Conservation (phyloP, 148 eudicot species). For the Vaccinium myrtillus region DNA sequence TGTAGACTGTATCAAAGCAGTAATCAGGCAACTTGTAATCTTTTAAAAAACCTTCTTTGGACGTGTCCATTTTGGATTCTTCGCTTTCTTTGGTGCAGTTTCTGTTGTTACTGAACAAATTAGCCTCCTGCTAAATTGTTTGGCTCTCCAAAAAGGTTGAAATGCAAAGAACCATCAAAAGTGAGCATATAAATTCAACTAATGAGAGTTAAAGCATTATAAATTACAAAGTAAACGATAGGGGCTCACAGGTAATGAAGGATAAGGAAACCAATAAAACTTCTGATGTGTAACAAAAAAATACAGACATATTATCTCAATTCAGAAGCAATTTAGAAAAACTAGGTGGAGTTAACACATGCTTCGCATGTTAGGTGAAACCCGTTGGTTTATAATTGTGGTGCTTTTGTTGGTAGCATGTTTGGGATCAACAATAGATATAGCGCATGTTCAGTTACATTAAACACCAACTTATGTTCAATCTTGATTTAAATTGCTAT, state of each 20-base stretch:
- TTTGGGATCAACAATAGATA: no score
- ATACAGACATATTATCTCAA: constrained; percentile 12
- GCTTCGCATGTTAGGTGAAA: no score
- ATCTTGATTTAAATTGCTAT: no score
- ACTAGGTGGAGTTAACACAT: no score
- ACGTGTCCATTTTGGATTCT: constrained; percentile 72
- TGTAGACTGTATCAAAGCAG: constrained; percentile 71
- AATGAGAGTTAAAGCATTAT: neutral
- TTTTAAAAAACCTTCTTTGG: constrained; percentile 85
- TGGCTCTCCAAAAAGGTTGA: constrained; percentile 38
- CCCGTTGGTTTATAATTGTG: no score
- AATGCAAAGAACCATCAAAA: constrained; percentile 9
- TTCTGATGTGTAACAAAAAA: constrained; percentile 41
- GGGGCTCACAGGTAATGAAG: constrained; percentile 34
- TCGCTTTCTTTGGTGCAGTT: constrained; percentile 54
- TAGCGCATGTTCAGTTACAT: no score
- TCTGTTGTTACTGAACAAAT: constrained; percentile 88
- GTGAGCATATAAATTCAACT: constrained; percentile 7
- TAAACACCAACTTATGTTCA: no score
- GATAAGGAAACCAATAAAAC: constrained; percentile 35
- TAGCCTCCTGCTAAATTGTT: constrained; percentile 43
- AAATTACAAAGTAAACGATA: neutral
- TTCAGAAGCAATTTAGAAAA: no score
- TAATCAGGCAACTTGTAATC: constrained; percentile 95
- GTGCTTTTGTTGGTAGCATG: no score